phyloP scores from a whole-genome alignment of 1,284 basidiomycete species.

The Ceratobasidium theobromae region DNA sequence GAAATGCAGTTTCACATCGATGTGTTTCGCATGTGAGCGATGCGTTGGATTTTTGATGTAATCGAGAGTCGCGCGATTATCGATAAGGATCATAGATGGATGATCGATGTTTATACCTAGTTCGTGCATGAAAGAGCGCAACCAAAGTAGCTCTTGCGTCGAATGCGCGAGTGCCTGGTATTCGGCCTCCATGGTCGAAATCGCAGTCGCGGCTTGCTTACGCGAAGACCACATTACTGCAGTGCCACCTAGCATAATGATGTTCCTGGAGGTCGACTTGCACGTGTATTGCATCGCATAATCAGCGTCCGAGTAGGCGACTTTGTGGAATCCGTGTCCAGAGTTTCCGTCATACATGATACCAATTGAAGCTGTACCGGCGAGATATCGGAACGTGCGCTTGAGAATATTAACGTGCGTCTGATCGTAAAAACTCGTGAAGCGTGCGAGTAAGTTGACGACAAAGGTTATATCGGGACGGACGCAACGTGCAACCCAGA shows the following conservation, averaged over 20 bases:
- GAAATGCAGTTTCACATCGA: slow-evolving; percentile 24
- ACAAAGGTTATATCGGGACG: slow-evolving; percentile 8
- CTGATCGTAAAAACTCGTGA: not conserved
- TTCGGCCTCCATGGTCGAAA: slow-evolving; percentile 33
- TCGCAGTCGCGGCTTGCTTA: slow-evolving; percentile 9
- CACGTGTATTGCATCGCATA: slow-evolving; percentile 42
- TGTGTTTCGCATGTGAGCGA: slow-evolving; percentile 34
- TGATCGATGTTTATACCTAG: not conserved
- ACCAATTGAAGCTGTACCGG: not conserved
- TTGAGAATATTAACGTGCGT: slow-evolving; percentile 3
- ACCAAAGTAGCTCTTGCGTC: slow-evolving; percentile 21
- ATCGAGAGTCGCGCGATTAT: slow-evolving; percentile 36
- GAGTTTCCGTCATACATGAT: slow-evolving; percentile 22
- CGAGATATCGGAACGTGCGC: slow-evolving; percentile 1
- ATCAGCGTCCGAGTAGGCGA: slow-evolving; percentile 14
- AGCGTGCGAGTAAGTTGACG: not conserved
- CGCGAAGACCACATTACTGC: slow-evolving; percentile 47
- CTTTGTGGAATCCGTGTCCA: slow-evolving; percentile 9
- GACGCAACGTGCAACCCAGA: slow-evolving; percentile 9
- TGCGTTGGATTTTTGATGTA: slow-evolving; percentile 33
- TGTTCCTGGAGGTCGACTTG: slow-evolving; percentile 46
- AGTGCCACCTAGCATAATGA: slow-evolving; percentile 42
- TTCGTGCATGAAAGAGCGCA: slow-evolving; percentile 24
- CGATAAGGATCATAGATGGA: slow-evolving; percentile 30
- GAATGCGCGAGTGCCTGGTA: slow-evolving; percentile 8